A percentile compares a stretch with the other conserved stretches of the same genome.
Evolutionary conservation across 139 green algal species (phyloP).

Genomic region (Chlorella sp.): DNA sequence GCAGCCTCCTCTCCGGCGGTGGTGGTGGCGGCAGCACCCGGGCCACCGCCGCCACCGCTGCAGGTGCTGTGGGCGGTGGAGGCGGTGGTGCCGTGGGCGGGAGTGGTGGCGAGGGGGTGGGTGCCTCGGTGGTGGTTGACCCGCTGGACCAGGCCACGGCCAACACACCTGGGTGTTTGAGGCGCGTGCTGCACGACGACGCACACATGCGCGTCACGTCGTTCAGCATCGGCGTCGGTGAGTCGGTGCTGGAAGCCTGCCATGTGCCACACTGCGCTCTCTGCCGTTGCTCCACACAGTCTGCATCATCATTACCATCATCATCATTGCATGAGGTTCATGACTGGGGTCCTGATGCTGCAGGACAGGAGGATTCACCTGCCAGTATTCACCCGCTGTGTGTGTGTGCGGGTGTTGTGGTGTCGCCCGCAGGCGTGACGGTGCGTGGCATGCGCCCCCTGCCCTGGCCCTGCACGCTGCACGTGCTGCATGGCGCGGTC

Average conservation of each 20-base stretch:
- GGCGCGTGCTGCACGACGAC: no score
- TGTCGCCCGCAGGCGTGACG: background rate
- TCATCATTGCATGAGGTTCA: no score
- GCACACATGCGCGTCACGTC: background rate
- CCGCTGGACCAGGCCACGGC: no score
- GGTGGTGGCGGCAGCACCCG: no score
- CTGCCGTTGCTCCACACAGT: background rate
- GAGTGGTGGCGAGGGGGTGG: background rate
- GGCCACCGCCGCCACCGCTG: background rate
- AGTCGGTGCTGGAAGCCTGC: background rate
- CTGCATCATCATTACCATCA: background rate
- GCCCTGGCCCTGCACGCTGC: background rate
- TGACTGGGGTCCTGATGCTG: background rate
- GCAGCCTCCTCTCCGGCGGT: no score
- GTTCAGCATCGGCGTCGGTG: background rate
- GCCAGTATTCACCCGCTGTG: background rate
- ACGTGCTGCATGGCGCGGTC: background rate
- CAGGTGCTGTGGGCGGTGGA: background rate
- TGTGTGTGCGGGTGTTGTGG: background rate
- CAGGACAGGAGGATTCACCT: background rate
- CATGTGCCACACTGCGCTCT: background rate
- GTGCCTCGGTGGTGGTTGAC: background rate
- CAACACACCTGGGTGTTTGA: background rate
- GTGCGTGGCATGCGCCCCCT: background rate
- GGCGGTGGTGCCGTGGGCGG: background rate